phyloP scores from a whole-genome alignment of 306 rosid genomes.

The Cucumis cinereus region DNA sequence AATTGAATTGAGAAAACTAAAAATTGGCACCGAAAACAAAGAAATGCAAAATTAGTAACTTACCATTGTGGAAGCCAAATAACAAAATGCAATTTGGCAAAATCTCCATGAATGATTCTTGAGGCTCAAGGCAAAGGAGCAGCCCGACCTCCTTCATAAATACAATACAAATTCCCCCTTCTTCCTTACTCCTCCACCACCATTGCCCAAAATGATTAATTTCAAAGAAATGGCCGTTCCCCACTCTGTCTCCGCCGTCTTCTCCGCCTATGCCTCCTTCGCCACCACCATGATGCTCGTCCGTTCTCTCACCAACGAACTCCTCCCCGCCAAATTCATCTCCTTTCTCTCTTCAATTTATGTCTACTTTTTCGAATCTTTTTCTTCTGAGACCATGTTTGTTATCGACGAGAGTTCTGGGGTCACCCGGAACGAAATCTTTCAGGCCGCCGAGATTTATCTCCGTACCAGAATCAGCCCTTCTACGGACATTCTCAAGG shows the following conservation, averaged over 20 bases:
- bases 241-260: neutral
- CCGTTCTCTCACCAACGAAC: neutral
- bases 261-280: conserved; percentile 1
- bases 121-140: neutral
- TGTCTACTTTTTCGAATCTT: neutral
- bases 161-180: neutral
- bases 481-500: neutral
- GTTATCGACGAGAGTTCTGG: neutral
- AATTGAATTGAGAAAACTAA: too few species aligned
- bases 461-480: conserved; percentile 1
- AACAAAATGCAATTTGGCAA: too few species aligned
- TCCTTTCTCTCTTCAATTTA: neutral
- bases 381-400: neutral
- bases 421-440: neutral
- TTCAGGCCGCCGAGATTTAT: neutral
- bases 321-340: neutral
- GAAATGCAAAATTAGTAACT: too few species aligned
- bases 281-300: conserved; percentile 1
- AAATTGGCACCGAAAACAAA: too few species aligned
- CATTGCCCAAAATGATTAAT: neutral
- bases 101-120: neutral
- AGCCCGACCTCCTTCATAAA: neutral
- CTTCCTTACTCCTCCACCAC: neutral
- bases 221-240: neutral
- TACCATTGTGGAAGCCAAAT: too few species aligned